Base-by-base conservation (phyloP, 345 rosid species). In the Pistacia vera region DNA sequence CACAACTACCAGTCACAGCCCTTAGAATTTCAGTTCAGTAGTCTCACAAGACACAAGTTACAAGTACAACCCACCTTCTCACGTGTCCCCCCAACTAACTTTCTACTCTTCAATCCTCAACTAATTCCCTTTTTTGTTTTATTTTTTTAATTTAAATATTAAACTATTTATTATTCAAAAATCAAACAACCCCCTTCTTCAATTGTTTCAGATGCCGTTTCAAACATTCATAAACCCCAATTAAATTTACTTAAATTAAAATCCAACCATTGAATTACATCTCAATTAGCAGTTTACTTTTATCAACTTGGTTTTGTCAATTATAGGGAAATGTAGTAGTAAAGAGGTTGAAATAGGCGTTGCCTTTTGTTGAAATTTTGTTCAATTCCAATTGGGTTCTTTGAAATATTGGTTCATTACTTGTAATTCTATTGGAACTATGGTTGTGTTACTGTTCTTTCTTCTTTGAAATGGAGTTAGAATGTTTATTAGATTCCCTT, bases 1-100 rank as follows among this genome's bases (percentile, higher is more conserved):
- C 18, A 3, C 85, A 83, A 52, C 83, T 44, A 83, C 86, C 85
- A 57, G 80, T 86, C 88, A 8, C 8, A 5, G 36, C 28, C 8
- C 35, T 2, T 11, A 44, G 82, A 78, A 79, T 55, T 38, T 62
- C 35, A 18, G 86, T 52, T 83, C 63, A 75, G 64, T 41, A 25
- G 76, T 55, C 72, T 18, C 33, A 5, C 46, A 41, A 41, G 25
- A 1, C 33, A n/a, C 59, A 25, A 25, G 25, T 25, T 25, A 25
- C 25, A 25, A 25, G 25, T 25, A 0, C 25, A 7, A 3, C 4
- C 30, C 66, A 36, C 20, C n/a, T 28, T 52, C 62, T 28, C 75
- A 25, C 73, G 66, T 61, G 73, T 36, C 11, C 2, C 82, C 82
- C 77, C 88, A 86, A 71, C 88, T 68, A 86, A 79, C 88, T 10